Base-by-base conservation (phyloP, 768 basidiomycete species). In the Vishniacozyma victoriae region DNA sequence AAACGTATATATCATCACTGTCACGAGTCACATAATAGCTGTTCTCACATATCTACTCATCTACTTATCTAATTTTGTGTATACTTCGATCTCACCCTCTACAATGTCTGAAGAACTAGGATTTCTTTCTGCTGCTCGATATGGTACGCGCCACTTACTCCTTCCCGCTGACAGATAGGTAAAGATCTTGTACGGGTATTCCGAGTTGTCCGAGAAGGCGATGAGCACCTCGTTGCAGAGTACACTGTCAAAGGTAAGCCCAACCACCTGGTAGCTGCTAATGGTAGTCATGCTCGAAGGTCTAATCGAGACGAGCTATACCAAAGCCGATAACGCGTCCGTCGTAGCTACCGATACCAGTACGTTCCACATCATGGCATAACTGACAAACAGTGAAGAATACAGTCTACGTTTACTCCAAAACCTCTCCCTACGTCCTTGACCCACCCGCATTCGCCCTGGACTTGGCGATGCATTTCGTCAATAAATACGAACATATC, bases 301-400 rank as follows among this genome's bases (percentile, higher is more conserved):
- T 3, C 80, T 83, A 41, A 82, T 93, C 59, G 80, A 80, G n/a
- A 73, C 74, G 0, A 64, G 61, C 3, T 96, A 86, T 71, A 93
- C 87, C 3, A 58, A 87, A 56, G 88, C 86, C 0, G 88, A 96
- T 65, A 97, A 97, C 73, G 79, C 79, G 2, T 46, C 46, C 18
- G 65, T 95, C 9, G 88, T 97, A 2, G 84, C 92, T 2, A 97
- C 91, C 1, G 92, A 97, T 73, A 87, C 87, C 1, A 83, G 87
- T 88, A 60, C 25, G 23, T 13, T 25, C 22, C 13, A 29, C 20
- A 15, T 15, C 43, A 15, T n/a, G 15, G 37, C 41, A n/a, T 24
- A 18, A n/a, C 4, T 4, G 29, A 46, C n/a, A 39, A 6, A 48
- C 25, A 70, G 70, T 76, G 53, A 76, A 76, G 64, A 76, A 76